Base-by-base conservation (phyloP, 306 rosid species). In the Begonia peltatifolia region DNA sequence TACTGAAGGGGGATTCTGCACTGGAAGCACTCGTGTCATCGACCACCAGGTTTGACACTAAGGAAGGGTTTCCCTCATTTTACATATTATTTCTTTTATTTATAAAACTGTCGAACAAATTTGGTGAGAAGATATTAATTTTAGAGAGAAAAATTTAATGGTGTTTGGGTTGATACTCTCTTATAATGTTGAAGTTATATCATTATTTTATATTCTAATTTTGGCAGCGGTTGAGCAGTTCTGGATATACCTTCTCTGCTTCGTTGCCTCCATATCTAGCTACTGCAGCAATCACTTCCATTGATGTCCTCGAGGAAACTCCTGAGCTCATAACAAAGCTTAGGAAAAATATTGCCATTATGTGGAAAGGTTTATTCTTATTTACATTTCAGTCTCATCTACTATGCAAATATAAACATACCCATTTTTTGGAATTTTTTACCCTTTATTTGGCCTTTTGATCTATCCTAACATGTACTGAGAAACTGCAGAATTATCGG, bases 181-280 rank as follows among this genome's bases (percentile, higher is more conserved):
- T 30, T 48, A 6, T 51, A 44, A 22, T 52, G 42, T 60, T 12
- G 35, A 51, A 51, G 50, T 47, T 30, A 30, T 30, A 30, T 30
- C 38, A 5, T 30, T 30, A 30, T 30, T 44, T 44, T 10, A 14
- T 44, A 11, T 11, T 0, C 48, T 11, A 20, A 67, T 56, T 65
- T 59, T 70, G 59, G 63, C 88, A 92, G 99, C 82, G 99, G 43
- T 59, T 92, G 77, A 92, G 99, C 70, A 86, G 99, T 69, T 86
- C 96, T 43, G 96, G 94, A 30, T 92, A 92, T 3, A 94, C 87
- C 65, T 92, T 92, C 70, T 92, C 96, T 76, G 99, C 99, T 52
- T 86, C 96, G 47, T 68, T 92, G 73, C 99, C 99, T 25, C 99
- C 99, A n/a, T 86, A 83, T 78, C 93, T 92, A 60, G 94, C 96